phyloP scores from a whole-genome alignment of 73 alveolate genomes.

The Paramecium primaurelia region DNA sequence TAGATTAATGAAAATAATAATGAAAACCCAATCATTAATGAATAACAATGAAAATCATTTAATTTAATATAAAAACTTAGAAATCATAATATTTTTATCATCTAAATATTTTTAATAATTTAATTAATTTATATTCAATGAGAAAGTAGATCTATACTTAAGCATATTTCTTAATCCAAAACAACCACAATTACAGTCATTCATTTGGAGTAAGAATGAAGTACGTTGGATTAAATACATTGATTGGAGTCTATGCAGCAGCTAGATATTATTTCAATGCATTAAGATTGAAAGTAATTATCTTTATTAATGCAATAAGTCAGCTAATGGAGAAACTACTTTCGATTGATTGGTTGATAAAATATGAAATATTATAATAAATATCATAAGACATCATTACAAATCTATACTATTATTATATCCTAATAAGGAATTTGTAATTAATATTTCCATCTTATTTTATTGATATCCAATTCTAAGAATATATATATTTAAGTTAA shows the following conservation, averaged over 20 bases:
- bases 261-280: slow-evolving; percentile 49
- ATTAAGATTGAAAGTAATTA: slow-evolving; percentile 45
- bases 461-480: neutral
- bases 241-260: slow-evolving; percentile 49
- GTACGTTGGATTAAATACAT: slow-evolving; percentile 50
- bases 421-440: neutral
- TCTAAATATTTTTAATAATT: neutral
- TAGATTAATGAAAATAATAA: neutral
- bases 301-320: neutral
- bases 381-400: neutral
- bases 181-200: slow-evolving; percentile 46
- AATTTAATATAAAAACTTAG: neutral
- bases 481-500: neutral
- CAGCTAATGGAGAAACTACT: slow-evolving; percentile 40
- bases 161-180: slow-evolving; percentile 57
- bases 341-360: slow-evolving; percentile 10
- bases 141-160: slow-evolving; percentile 54
- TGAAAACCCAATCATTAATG: neutral
- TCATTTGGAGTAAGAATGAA: slow-evolving; percentile 64
- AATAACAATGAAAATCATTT: neutral
- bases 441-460: neutral
- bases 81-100: neutral
- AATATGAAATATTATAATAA: neutral
- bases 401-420: too few relatives aligned
- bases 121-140: slow-evolving; percentile 8